Evolutionary conservation across 148 eudicot genomes (phyloP), one percentile per base, ranked within the genome.

Genomic region (Talinum fruticosum): DNA sequence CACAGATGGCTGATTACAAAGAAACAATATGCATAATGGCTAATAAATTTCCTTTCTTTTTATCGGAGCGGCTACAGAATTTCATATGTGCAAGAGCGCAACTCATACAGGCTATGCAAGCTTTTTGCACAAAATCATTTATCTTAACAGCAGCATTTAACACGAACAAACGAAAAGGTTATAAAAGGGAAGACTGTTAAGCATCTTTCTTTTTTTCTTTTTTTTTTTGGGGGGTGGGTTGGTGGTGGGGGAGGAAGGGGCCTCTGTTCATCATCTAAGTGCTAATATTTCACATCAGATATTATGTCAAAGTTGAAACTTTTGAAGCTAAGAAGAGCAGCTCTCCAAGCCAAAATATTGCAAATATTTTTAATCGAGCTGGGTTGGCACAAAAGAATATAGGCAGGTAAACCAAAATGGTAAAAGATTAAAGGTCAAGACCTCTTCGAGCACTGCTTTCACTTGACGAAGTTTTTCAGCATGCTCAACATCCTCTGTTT

Each of bases 381-480:
- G 66, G 10, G 66, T 26, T 8, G n/a, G 34, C 15, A 28, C 30
- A 12, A 26, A 13, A 8, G 57, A 16, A 18, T 18, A 5, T 18
- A 19, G 19, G 15, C 14, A 62, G 10, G 6, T 13, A 13, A 62
- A 62, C 66, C 0, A 62, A 5, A 28, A 28, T 62, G 33, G 29
- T 6, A 75, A 6, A 68, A 59, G 36, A 29, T 69, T 35, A 57
- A 34, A 26, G 51, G 44, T 32, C 16, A 71, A 29, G 41, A 96
- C 99, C 98, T 96, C 99, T 84, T 96, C 99, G 72, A 96, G 95
- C 75, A 96, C 99, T 66, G 98, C 98, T 86, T 93, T 96, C 64
- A 96, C 99, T 91, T 93, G 99, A 59, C 99, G 98, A 68, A 96
- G 95, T 76, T 96, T 96, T 84, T 96, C 99, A 80, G 99, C 99